phyloP scores from a whole-genome alignment of 2,329 filamentous ascomycete species.

The Colletotrichum agaves region DNA sequence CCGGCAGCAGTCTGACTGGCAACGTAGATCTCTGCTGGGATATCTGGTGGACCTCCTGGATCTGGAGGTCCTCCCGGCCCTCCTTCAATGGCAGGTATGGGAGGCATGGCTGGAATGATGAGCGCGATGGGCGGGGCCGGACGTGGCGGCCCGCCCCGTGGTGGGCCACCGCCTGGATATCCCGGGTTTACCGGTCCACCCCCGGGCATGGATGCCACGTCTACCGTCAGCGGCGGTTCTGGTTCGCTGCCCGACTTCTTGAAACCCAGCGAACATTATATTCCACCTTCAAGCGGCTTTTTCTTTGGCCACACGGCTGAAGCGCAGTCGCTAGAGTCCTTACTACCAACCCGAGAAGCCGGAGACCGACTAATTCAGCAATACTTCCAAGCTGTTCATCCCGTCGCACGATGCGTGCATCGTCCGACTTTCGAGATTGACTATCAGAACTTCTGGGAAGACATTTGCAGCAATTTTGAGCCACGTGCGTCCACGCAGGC shows the following conservation, averaged over 20 bases:
- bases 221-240: slow-evolving; percentile 41
- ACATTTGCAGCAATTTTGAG: slow-evolving; percentile 68
- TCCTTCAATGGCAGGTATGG: slow-evolving; percentile 28
- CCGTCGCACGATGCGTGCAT: slow-evolving; percentile 75
- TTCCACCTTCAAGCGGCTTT: slow-evolving; percentile 74
- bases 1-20: neutral
- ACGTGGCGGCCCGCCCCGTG: slow-evolving; percentile 35
- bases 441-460: slow-evolving; percentile 74
- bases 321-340: slow-evolving; percentile 64
- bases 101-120: slow-evolving; percentile 29
- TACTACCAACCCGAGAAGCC: slow-evolving; percentile 67
- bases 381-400: slow-evolving; percentile 76
- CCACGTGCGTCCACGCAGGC: slow-evolving; percentile 73
- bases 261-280: slow-evolving; percentile 72
- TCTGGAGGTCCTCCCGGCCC: slow-evolving; percentile 29
- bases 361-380: slow-evolving; percentile 72
- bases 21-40: slow-evolving; percentile 49
- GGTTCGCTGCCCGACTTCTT: slow-evolving; percentile 63
- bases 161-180: slow-evolving; percentile 38
- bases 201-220: slow-evolving; percentile 38
- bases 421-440: slow-evolving; percentile 72
- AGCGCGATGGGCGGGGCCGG: slow-evolving; percentile 33
- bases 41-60: slow-evolving; percentile 41
- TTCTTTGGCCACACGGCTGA: slow-evolving; percentile 68
- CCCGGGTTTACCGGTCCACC: slow-evolving; percentile 35